These are phyloP conservation scores for Pythium aristosporum DNA, from an alignment of 352 stramenopile species.

Conservation along the genomic window DNA sequence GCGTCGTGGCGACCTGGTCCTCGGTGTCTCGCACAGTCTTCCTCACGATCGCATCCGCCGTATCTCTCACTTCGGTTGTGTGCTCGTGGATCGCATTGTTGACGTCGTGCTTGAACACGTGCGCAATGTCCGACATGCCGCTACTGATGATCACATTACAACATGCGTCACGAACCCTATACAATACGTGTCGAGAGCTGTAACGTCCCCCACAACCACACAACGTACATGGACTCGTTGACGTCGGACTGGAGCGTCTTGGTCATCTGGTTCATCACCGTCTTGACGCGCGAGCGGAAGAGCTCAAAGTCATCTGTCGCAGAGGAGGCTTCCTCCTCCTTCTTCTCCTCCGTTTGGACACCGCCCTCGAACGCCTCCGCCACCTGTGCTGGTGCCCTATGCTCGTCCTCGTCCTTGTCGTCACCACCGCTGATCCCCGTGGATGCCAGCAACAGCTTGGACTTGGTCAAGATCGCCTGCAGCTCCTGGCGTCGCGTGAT, in stretches of 20 bases:
- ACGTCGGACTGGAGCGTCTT: constrained; percentile 44
- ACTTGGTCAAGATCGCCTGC: constrained; percentile 48
- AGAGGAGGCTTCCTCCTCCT: background rate
- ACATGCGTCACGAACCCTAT: background rate
- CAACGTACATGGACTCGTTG: constrained; percentile 56
- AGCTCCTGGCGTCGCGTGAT: constrained; percentile 65
- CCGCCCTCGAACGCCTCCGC: too few relatives aligned
- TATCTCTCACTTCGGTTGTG: constrained; percentile 43
- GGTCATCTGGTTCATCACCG: constrained; percentile 46
- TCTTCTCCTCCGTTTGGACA: background rate
- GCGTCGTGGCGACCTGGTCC: constrained; percentile 17
- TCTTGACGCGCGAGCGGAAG: constrained; percentile 50
- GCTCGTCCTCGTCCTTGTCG: background rate
- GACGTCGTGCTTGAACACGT: constrained; percentile 57
- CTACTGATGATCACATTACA: constrained; percentile 9
- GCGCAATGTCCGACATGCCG: constrained; percentile 51
- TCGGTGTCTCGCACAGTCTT: constrained; percentile 28
- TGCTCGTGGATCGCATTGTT: constrained; percentile 31
- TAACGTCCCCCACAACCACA: constrained; percentile 1
- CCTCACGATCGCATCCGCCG: constrained; percentile 42
- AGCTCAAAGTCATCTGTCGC: constrained; percentile 24
- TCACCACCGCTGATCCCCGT: background rate
- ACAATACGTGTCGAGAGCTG: background rate
- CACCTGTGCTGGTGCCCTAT: background rate
- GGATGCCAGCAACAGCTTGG: constrained; percentile 41